Conservation (phyloP, 306 rosid genomes). For the Hippophae tibetana region DNA sequence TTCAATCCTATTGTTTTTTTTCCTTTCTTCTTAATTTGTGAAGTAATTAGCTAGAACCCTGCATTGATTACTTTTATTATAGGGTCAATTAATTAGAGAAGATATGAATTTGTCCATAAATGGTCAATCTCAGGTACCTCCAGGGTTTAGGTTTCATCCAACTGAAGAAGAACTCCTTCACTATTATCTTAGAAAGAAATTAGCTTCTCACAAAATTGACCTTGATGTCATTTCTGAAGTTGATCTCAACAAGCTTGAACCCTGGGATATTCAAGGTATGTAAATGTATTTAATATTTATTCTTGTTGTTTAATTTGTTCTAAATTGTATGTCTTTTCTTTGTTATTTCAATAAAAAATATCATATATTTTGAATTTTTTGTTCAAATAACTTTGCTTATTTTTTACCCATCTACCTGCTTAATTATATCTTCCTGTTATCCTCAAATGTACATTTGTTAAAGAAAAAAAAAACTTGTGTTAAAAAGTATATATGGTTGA, state of each 20-base stretch:
- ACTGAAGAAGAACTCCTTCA: constrained; percentile 58
- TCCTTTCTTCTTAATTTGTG: background rate
- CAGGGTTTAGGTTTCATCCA: constrained; percentile 49
- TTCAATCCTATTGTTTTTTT: background rate
- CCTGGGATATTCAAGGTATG: constrained; percentile 61
- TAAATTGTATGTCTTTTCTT: no score
- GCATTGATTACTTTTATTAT: no score
- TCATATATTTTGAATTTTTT: no score
- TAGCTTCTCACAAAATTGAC: constrained; percentile 45
- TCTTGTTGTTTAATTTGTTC: no score
- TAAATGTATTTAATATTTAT: background rate
- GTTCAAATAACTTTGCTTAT: no score
- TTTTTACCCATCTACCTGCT: no score
- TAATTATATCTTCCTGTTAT: no score
- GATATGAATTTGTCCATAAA: constrained; percentile 44
- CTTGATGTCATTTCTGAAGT: constrained; percentile 54
- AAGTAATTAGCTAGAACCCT: no score
- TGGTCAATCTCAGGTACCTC: constrained; percentile 51
- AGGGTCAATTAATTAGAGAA: constrained; percentile 5
- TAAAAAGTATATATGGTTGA: no score
- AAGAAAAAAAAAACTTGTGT: no score
- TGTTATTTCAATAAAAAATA: no score
- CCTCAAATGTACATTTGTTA: no score
- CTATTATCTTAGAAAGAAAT: constrained; percentile 48
- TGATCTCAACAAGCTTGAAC: constrained; percentile 58